Conservation (phyloP, 2,329 filamentous ascomycete genomes). For the Biscogniauxia sp. region DNA sequence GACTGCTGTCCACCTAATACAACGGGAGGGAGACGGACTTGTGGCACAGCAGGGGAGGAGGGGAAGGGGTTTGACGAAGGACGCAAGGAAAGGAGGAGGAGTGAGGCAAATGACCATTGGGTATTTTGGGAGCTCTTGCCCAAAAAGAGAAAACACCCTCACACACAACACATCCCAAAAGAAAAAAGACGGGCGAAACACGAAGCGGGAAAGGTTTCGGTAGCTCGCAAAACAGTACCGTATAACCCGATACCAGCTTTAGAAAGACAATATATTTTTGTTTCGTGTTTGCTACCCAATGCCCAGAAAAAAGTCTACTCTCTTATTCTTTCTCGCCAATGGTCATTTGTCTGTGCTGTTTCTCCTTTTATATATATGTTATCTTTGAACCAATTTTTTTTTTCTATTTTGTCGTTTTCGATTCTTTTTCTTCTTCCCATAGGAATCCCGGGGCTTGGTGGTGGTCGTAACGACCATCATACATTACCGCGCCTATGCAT, state of each 20-base stretch:
- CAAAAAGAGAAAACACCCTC: no score
- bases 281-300: neutral
- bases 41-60: neutral
- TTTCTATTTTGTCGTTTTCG: neutral
- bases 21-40: neutral
- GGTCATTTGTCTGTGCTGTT: neutral
- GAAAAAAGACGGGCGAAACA: neutral
- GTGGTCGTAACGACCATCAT: neutral
- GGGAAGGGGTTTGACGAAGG: neutral
- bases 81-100: neutral
- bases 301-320: no score
- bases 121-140: no score
- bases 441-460: no score
- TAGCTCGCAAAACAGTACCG: constrained; percentile 15
- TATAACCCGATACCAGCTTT: constrained; percentile 1
- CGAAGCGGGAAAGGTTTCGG: constrained; percentile 12
- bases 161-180: neutral
- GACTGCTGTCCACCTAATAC: no score
- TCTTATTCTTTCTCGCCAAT: no score
- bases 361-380: neutral
- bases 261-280: constrained; percentile 1
- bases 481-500: neutral
- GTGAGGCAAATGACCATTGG: neutral
- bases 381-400: no score
- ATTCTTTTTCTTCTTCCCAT: neutral